Evolutionary conservation across 2,329 filamentous ascomycete genomes (phyloP).

Genomic region (Sporothrix brasiliensis): DNA sequence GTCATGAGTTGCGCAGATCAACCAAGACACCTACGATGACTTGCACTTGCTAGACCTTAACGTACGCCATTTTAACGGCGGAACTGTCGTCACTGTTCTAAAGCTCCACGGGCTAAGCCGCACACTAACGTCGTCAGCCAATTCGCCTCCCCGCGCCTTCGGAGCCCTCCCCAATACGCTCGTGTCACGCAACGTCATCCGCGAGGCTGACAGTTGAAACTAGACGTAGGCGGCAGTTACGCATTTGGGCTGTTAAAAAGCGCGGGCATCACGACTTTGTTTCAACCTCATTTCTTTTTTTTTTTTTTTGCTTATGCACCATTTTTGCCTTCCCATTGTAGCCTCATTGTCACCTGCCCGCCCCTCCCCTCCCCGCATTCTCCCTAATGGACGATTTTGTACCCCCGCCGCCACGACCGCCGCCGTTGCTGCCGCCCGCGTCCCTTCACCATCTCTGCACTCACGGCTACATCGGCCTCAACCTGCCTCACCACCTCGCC

Average conservation of each 20-base stretch:
- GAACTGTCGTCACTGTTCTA: not conserved
- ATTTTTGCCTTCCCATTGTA: not conserved
- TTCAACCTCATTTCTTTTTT: too few relatives aligned
- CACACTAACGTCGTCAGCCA: conserved; percentile 25
- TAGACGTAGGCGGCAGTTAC: not conserved
- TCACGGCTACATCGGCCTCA: conserved; percentile 35
- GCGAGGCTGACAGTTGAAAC: conserved; percentile 1
- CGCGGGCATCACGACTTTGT: not conserved
- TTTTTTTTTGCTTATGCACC: not conserved
- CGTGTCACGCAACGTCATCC: conserved; percentile 11
- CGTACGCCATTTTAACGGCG: not conserved
- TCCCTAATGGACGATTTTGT: conserved; percentile 24
- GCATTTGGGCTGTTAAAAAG: too few relatives aligned
- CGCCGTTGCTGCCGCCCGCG: conserved; percentile 34
- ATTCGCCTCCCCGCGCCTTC: not conserved
- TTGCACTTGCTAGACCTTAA: too few relatives aligned
- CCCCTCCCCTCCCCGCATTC: too few relatives aligned
- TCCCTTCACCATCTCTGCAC: conserved; percentile 36
- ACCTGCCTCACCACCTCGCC: conserved; percentile 32
- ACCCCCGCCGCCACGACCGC: conserved; percentile 32
- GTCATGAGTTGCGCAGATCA: too few relatives aligned
- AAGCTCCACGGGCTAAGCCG: conserved; percentile 24
- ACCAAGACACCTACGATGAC: not conserved
- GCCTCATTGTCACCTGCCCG: not conserved
- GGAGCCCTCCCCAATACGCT: not conserved